These are phyloP conservation scores for Daldinia loculata DNA, from an alignment of 495 filamentous ascomycete genomes.

Conservation along the genomic window DNA sequence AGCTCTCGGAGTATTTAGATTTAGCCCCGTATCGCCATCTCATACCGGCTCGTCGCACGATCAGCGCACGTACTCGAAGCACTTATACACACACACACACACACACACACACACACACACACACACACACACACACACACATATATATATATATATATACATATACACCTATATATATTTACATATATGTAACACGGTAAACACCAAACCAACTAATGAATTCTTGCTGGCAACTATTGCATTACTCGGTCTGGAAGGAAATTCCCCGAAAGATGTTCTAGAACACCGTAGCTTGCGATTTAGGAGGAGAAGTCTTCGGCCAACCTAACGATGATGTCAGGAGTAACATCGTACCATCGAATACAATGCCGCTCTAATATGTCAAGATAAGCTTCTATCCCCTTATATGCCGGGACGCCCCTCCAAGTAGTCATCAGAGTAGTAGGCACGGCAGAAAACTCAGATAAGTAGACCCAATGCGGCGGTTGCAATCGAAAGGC, in stretches of 20 bases:
- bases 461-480: slow-evolving; percentile 27
- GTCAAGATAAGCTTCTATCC: neutral
- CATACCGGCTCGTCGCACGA: neutral
- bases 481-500: slow-evolving; percentile 1
- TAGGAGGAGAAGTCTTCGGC: neutral
- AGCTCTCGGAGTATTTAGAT: slow-evolving; percentile 30
- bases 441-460: neutral
- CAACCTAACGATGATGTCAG: slow-evolving; percentile 14
- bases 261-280: slow-evolving; percentile 3
- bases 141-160: neutral
- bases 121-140: neutral
- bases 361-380: slow-evolving; percentile 3
- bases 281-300: slow-evolving; percentile 2
- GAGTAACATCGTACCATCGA: neutral
- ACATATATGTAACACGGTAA: neutral
- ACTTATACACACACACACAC: no score
- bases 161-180: neutral
- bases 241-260: neutral
- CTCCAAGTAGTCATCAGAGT: neutral
- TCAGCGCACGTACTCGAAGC: slow-evolving; percentile 6
- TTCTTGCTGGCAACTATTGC: neutral
- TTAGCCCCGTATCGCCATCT: slow-evolving; percentile 10
- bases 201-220: neutral
- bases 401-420: neutral
- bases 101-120: neutral